Evolutionary conservation across 257 asterid genomes (phyloP), one percentile per base, ranked within the genome.

Genomic region (Plantago major): DNA sequence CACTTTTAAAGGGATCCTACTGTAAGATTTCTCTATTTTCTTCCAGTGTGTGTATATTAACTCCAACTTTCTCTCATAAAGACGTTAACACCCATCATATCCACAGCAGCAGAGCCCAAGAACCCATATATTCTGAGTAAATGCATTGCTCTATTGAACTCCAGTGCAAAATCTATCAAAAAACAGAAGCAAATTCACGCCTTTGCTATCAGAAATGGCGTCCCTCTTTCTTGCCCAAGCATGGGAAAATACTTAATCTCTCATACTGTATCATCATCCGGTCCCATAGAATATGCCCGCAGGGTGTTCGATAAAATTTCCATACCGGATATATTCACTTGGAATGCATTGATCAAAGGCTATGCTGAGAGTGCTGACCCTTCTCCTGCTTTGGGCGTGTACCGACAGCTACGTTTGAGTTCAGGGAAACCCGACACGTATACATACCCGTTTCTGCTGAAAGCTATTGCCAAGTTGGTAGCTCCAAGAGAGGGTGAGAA

Each of bases 281-380:
- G 76, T 18, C 86, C 94, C n/a, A 86, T 89, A 90, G 42, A 48
- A 4, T 89, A 89, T 58, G 90, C 89, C 51, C 84, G 62, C 17
- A 71, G 63, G n/a, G 16, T 84, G 78, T 86, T 89, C 74, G 73
- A 73, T 65, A 60, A 66, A 71, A 84, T 89, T 70, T 62, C 76
- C 26, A 60, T 65, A 50, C 95, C 95, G 19, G 80, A 78, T 68
- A 70, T 89, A 1, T 89, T 89, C 71, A 83, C 93, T 47, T 89
- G 90, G 90, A 84, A 82, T 19, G 86, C 95, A 4, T 82, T 89
- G 84, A 82, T 89, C 72, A 78, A 93, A 73, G 95, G 95, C 46
- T 86, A 89, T 58, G 95, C 96, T 0, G 96, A 89, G 81, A 80
- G 90, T 58, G 81, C 72, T 2, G 79, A 86, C 69, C 93, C 96